Conservation (phyloP, 805 yeast genomes). For the Starmerella apis region DNA sequence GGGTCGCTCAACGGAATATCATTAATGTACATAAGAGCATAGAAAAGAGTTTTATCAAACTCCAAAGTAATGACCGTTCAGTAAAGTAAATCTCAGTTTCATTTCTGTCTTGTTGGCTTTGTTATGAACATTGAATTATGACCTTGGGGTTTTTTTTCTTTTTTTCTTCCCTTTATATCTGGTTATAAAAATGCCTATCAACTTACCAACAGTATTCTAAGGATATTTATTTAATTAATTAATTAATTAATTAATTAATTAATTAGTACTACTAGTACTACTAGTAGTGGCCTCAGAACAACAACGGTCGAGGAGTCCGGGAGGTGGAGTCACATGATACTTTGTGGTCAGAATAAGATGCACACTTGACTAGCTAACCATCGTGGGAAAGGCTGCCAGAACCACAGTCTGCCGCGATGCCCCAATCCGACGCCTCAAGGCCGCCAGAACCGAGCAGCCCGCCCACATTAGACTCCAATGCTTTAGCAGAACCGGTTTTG, state of each 20-base stretch:
- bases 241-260: too few relatives aligned
- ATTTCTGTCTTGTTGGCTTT: too few relatives aligned
- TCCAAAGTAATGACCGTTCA: background rate
- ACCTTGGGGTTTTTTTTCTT: background rate
- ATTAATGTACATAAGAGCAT: constrained; percentile 7
- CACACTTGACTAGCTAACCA: background rate
- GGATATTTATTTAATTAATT: too few relatives aligned
- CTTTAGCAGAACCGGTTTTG: background rate
- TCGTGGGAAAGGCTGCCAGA: background rate
- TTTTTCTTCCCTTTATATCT: too few relatives aligned
- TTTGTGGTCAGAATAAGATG: constrained; percentile 5
- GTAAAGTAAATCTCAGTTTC: too few relatives aligned
- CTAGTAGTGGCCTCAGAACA: too few relatives aligned
- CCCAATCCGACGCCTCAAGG: constrained; percentile 2
- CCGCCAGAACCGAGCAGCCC: constrained; percentile 8
- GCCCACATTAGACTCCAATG: background rate
- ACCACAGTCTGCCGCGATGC: background rate
- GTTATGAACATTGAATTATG: background rate
- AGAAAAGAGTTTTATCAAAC: too few relatives aligned
- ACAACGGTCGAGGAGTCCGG: too few relatives aligned
- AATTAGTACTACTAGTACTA: too few relatives aligned
- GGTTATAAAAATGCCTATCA: too few relatives aligned
- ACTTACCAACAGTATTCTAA: too few relatives aligned
- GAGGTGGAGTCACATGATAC: background rate
- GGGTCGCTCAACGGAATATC: constrained; percentile 73